These are phyloP conservation scores for Monosiga brevicollis DNA, from an alignment of 78 protist species.

Conservation along the genomic window DNA sequence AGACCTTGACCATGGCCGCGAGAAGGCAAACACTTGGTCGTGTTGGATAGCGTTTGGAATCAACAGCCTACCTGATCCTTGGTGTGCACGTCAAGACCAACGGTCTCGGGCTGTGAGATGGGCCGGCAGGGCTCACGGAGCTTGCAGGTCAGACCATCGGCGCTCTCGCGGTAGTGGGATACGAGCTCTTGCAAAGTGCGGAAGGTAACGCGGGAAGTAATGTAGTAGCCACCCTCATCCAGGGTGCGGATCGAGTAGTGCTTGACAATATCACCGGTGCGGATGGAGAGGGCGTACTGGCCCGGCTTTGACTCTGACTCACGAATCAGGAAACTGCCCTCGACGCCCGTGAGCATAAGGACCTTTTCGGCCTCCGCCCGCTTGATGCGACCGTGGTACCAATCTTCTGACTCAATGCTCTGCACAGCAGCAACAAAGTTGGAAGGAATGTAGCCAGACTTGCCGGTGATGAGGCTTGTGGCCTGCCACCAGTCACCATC, in stretches of 20 bases:
- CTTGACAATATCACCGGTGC: constrained; percentile 14
- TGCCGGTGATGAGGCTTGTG: background rate
- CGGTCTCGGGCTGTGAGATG: background rate
- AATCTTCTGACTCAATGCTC: constrained; percentile 3
- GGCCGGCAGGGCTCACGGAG: constrained; percentile 5
- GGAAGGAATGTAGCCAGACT: constrained; percentile 25
- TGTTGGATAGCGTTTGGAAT: too few relatives aligned
- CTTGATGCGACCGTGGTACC: constrained; percentile 24
- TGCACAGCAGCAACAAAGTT: constrained; percentile 1
- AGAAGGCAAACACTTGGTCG: background rate
- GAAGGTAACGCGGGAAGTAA: background rate
- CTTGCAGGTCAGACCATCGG: constrained; percentile 23
- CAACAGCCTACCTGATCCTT: background rate
- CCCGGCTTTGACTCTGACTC: constrained; percentile 27
- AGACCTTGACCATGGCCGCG: background rate
- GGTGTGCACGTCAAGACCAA: constrained; percentile 3
- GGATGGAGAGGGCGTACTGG: constrained; percentile 13
- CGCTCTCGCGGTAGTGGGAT: constrained; percentile 1
- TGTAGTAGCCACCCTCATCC: constrained; percentile 8
- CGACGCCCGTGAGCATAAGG: background rate
- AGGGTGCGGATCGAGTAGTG: constrained; percentile 10
- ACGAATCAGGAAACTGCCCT: constrained; percentile 17
- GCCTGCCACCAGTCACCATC: constrained; percentile 47
- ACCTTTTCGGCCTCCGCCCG: constrained; percentile 20
- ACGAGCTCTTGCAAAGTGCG: background rate